phyloP scores from a whole-genome alignment of 371 early-diverging fungal genomes.

The Nosema muscidifuracis region DNA sequence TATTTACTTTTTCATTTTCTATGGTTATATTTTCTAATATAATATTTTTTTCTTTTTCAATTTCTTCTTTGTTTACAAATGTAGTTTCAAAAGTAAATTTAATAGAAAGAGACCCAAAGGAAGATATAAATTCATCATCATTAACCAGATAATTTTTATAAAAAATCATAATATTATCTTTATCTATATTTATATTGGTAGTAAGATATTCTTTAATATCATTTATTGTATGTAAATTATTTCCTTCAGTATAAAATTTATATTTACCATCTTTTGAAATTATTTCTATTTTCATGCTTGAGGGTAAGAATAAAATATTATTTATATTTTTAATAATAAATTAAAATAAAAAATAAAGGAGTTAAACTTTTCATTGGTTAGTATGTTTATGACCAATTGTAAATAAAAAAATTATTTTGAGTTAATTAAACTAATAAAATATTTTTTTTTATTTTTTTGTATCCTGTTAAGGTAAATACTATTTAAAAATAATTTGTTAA shows the following conservation, averaged over 20 bases:
- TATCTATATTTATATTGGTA: neutral
- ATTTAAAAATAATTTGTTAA: too few relatives aligned
- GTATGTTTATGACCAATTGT: too few relatives aligned
- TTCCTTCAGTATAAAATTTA: neutral
- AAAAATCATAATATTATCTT: neutral
- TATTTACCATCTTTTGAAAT: slow-evolving; percentile 7
- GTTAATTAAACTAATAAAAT: too few relatives aligned
- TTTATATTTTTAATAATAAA: too few relatives aligned
- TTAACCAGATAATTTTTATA: neutral
- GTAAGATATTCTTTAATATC: slow-evolving; percentile 14
- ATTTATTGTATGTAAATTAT: neutral
- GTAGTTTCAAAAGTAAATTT: neutral
- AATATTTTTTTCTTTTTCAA: neutral
- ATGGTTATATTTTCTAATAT: neutral
- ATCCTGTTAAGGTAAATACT: too few relatives aligned
- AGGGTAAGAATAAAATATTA: too few relatives aligned
- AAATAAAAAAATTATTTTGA: too few relatives aligned
- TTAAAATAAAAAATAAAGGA: too few relatives aligned
- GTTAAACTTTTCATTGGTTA: too few relatives aligned
- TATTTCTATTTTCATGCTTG: neutral
- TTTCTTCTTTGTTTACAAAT: neutral
- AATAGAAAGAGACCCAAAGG: neutral
- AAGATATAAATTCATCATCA: neutral
- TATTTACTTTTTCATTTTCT: neutral
- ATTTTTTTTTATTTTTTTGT: too few relatives aligned